phyloP scores from a whole-genome alignment of 441 rosid species.

The Gossypium schwendimanii region DNA sequence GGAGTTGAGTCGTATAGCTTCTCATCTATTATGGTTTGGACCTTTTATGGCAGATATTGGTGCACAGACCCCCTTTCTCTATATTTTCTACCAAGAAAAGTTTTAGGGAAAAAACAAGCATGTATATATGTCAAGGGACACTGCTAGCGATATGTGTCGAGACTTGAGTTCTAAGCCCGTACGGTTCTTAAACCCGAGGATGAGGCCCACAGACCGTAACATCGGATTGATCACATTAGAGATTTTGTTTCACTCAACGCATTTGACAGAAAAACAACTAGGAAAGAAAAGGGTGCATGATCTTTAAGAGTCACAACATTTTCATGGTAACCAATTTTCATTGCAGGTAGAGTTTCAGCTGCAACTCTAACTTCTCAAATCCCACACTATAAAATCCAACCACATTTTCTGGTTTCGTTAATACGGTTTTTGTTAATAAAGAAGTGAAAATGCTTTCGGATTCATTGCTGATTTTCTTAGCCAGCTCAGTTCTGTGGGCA shows the following conservation, averaged over 20 bases:
- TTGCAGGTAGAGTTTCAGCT: neutral
- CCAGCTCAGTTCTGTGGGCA: neutral
- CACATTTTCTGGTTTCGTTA: neutral
- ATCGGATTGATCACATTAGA: neutral
- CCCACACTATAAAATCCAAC: neutral
- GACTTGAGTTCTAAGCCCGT: neutral
- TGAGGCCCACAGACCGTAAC: neutral
- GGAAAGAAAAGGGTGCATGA: neutral
- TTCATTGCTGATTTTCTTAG: neutral
- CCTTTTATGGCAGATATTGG: too few relatives aligned
- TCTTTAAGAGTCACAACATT: neutral
- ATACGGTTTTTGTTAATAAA: neutral
- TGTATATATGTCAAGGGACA: neutral
- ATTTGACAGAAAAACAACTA: neutral
- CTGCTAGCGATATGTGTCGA: neutral
- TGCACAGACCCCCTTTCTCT: too few relatives aligned
- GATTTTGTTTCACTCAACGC: neutral
- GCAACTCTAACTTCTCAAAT: neutral
- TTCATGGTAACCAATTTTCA: constrained; percentile 8
- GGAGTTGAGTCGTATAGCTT: too few relatives aligned
- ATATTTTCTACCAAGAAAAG: neutral
- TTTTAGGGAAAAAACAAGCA: neutral
- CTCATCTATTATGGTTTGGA: too few relatives aligned
- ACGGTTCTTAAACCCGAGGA: neutral
- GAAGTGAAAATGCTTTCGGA: neutral